Evolutionary conservation across 306 rosid species (phyloP).

Genomic region (Lablab purpureus): DNA sequence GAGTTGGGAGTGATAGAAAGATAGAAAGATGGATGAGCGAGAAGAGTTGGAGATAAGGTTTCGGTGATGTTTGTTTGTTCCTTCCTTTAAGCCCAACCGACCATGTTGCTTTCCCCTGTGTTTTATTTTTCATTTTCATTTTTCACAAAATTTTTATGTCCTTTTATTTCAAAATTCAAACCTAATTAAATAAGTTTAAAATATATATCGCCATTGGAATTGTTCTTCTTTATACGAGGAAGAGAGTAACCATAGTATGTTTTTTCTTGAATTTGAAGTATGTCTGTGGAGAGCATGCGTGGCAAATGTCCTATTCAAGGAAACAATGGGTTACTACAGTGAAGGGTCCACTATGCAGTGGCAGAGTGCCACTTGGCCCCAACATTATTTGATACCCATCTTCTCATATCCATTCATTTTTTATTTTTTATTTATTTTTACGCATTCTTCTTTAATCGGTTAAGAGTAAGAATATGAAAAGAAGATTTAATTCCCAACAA

Average conservation of each 20-base stretch:
- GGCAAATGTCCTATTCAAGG: constrained; percentile 55
- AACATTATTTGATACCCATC: constrained; percentile 1
- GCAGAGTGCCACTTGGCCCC: background rate
- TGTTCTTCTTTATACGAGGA: too few relatives aligned
- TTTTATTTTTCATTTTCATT: background rate
- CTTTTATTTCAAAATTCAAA: too few relatives aligned
- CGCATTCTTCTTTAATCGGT: background rate
- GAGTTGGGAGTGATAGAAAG: constrained; percentile 40
- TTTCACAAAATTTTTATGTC: too few relatives aligned
- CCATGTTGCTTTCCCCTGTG: constrained; percentile 43
- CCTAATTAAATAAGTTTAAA: too few relatives aligned
- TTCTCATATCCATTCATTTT: background rate
- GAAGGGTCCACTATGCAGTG: constrained; percentile 5
- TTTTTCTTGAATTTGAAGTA: constrained; percentile 8
- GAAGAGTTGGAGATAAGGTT: constrained; percentile 68
- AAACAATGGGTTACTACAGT: constrained; percentile 46
- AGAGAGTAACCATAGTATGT: background rate
- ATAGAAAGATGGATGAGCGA: background rate
- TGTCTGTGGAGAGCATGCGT: constrained; percentile 11
- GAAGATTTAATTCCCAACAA: background rate
- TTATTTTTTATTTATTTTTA: background rate
- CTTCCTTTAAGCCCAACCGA: constrained; percentile 61
- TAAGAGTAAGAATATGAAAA: background rate
- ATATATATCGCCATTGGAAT: too few relatives aligned
- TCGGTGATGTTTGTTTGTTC: constrained; percentile 42